Evolutionary conservation across 192 early-diverging fungal genomes (phyloP).

Genomic region (Coemansia sp.): DNA sequence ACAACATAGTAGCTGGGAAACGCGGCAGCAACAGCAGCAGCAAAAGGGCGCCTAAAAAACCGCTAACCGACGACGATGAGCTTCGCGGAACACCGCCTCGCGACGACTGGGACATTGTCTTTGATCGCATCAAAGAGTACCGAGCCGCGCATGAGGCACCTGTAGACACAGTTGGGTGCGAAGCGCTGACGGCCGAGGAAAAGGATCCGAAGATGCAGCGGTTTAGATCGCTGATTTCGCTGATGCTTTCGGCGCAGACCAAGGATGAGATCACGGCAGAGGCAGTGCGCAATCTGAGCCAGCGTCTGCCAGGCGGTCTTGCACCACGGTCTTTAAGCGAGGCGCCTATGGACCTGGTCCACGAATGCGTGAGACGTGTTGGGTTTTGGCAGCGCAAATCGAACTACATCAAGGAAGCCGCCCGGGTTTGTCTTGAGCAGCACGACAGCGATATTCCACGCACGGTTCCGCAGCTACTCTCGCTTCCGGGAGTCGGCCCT

Average conservation of each 20-base stretch:
- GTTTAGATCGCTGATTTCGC: constrained; percentile 80
- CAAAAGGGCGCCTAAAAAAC: constrained; percentile 22
- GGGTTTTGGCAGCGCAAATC: constrained; percentile 92
- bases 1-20: constrained; percentile 18
- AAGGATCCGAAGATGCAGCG: constrained; percentile 60
- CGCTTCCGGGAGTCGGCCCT: constrained; percentile 88
- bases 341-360: constrained; percentile 62
- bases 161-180: constrained; percentile 91
- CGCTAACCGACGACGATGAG: constrained; percentile 36
- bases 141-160: constrained; percentile 67
- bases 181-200: constrained; percentile 60
- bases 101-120: constrained; percentile 66
- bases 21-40: constrained; percentile 20
- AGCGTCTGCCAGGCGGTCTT: constrained; percentile 68
- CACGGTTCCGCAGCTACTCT: constrained; percentile 73
- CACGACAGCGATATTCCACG: constrained; percentile 82
- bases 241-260: constrained; percentile 93
- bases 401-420: constrained; percentile 75
- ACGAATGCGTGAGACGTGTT: constrained; percentile 73
- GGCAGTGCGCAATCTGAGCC: constrained; percentile 67
- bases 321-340: constrained; percentile 65
- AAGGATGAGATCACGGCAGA: constrained; percentile 85
- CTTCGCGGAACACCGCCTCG: constrained; percentile 44
- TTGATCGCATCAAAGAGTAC: constrained; percentile 68
- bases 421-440: constrained; percentile 67